Evolutionary conservation across 371 early-diverging fungal genomes (phyloP).

Genomic region (Actinomortierella wolfii): DNA sequence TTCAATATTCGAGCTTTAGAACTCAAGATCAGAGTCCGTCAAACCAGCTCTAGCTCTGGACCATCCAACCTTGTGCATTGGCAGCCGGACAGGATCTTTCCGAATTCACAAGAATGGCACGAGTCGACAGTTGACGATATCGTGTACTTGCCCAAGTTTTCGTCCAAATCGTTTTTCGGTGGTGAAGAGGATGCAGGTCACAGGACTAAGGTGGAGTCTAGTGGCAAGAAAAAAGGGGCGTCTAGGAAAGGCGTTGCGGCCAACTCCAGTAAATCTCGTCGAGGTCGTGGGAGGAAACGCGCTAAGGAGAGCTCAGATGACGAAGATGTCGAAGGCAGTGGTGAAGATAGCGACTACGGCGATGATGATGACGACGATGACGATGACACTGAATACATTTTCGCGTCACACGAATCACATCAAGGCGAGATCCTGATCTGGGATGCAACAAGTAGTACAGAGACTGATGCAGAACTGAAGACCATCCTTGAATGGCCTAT

Average conservation of each 20-base stretch:
- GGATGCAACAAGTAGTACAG: constrained; percentile 33
- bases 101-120: constrained; percentile 63
- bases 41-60: not conserved
- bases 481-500: constrained; percentile 41
- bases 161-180: constrained; percentile 20
- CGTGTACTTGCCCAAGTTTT: constrained; percentile 39
- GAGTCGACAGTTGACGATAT: constrained; percentile 63
- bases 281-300: constrained; percentile 69
- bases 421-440: constrained; percentile 45
- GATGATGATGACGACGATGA: not conserved
- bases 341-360: not conserved
- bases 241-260: not conserved
- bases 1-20: constrained; percentile 24
- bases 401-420: constrained; percentile 30
- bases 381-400: constrained; percentile 25
- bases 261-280: not conserved
- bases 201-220: constrained; percentile 25
- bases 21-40: not conserved
- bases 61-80: too few species aligned
- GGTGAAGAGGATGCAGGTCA: constrained; percentile 18
- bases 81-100: constrained; percentile 42
- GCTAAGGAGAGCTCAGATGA: constrained; percentile 58
- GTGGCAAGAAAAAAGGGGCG: constrained; percentile 11
- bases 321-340: not conserved
- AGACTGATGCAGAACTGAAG: constrained; percentile 31